Evolutionary conservation across 352 stramenopile genomes (phyloP).

Genomic region (Blastocystis sp.): DNA sequence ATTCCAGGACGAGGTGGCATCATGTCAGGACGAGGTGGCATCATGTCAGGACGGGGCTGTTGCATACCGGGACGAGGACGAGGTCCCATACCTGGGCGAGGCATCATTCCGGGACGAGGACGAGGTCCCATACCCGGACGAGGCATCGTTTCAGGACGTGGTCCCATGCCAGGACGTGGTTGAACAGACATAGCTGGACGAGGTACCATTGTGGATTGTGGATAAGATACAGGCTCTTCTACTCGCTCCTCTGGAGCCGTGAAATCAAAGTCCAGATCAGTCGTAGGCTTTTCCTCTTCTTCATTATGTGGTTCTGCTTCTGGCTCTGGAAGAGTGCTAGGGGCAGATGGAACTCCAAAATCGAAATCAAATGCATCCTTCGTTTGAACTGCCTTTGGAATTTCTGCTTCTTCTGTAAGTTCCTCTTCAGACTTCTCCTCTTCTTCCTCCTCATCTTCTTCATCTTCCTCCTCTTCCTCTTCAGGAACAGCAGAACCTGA

Average conservation of each 20-base stretch:
- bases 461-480: background rate
- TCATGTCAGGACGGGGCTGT: background rate
- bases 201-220: background rate
- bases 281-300: no score
- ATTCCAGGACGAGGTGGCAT: background rate
- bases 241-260: no score
- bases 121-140: conserved; percentile 45
- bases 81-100: conserved; percentile 1
- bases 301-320: background rate
- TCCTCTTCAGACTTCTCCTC: background rate
- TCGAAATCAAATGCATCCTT: conserved; percentile 4
- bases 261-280: no score
- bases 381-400: background rate
- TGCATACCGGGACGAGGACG: conserved; percentile 33
- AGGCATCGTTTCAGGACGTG: conserved; percentile 13
- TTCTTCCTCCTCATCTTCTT: background rate
- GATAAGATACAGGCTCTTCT: no score
- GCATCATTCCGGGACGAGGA: background rate
- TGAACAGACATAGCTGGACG: conserved; percentile 4
- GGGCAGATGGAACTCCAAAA: background rate
- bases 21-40: background rate
- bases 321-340: no score
- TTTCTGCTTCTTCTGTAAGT: background rate
- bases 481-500: background rate
- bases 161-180: conserved; percentile 31